Evolutionary conservation across 2,329 filamentous ascomycete species (phyloP), one percentile per base, ranked within the genome.

Genomic region (Talaromyces funiculosus): DNA sequence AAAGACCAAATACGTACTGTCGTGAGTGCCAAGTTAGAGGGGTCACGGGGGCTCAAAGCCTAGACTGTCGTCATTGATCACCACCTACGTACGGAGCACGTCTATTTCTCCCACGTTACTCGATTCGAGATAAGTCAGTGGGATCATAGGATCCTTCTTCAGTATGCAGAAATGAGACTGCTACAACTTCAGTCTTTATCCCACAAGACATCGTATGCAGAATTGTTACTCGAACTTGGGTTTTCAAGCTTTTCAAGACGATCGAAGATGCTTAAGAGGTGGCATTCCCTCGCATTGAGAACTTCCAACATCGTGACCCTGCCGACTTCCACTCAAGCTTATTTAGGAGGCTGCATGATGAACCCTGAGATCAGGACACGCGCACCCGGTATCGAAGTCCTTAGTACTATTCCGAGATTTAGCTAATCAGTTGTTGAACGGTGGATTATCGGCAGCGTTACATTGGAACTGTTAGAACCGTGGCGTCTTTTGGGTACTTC

Each of bases 351-450:
- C 20, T 40, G 58, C 58, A 60, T 55, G 26, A 60, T 12, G 8
- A 43, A 57, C 10, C 62, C 62, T 37, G 55, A 57, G 8, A 62
- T 26, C 18, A 62, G 33, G 8, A 66, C 51, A n/a, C 62, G 57
- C n/a, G 63, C 42, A 9, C 60, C 60, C n/a, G n/a, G 71, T 1
- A 73, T 63, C 5, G 77, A 43, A 7, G 66, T 63, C 38, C 62
- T 62, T 53, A 78, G 64, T n/a, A n/a, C n/a, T n/a, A n/a, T n/a
- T n/a, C n/a, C n/a, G n/a, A n/a, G n/a, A n/a, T n/a, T n/a, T n/a
- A n/a, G n/a, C n/a, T n/a, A n/a, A n/a, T n/a, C n/a, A n/a, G n/a
- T n/a, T n/a, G n/a, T n/a, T n/a, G n/a, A n/a, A n/a, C n/a, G n/a
- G n/a, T n/a, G n/a, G n/a, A n/a, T n/a, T n/a, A n/a, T n/a, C n/a